phyloP scores from a whole-genome alignment of 1,284 basidiomycete genomes.

The Fomitopsis schrenkii region DNA sequence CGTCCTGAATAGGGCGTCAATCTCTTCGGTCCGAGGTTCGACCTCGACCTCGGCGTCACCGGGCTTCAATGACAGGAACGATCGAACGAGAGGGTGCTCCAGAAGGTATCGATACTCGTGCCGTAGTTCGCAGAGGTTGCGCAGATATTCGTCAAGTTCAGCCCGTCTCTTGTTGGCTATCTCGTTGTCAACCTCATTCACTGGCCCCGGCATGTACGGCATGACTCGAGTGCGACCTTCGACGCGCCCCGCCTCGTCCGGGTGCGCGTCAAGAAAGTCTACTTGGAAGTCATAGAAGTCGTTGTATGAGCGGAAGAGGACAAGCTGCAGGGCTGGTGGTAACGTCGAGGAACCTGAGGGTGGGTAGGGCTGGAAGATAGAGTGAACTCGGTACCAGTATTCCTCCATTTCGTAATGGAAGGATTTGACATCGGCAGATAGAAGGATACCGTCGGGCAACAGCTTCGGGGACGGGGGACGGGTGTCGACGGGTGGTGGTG shows the following conservation, averaged over 20 bases:
- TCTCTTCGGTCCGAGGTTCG: slow-evolving; percentile 52
- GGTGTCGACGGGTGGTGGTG: slow-evolving; percentile 13
- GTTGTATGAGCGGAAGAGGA: slow-evolving; percentile 94
- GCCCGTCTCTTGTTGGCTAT: slow-evolving; percentile 79
- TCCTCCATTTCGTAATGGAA: slow-evolving; percentile 96
- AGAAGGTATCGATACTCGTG: slow-evolving; percentile 75
- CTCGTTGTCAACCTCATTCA: slow-evolving; percentile 79
- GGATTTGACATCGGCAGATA: slow-evolving; percentile 88
- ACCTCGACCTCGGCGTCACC: slow-evolving; percentile 80
- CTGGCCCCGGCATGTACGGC: slow-evolving; percentile 95
- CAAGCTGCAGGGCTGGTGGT: slow-evolving; percentile 75
- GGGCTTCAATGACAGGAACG: slow-evolving; percentile 83
- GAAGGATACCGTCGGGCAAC: slow-evolving; percentile 79
- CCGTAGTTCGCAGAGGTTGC: slow-evolving; percentile 70
- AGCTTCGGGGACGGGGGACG: slow-evolving; percentile 31
- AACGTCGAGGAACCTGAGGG: slow-evolving; percentile 46
- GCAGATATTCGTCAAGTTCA: slow-evolving; percentile 89
- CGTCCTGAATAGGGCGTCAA: slow-evolving; percentile 44
- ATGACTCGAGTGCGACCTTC: slow-evolving; percentile 68
- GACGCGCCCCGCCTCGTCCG: slow-evolving; percentile 82
- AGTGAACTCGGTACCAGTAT: slow-evolving; percentile 97
- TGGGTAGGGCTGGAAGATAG: slow-evolving; percentile 80
- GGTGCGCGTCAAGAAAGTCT: slow-evolving; percentile 80
- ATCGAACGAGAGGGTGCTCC: slow-evolving; percentile 76
- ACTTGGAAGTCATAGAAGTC: slow-evolving; percentile 99